Base-by-base conservation (phyloP, 2,329 filamentous ascomycete species). In the Aureobasidium subglaciale region DNA sequence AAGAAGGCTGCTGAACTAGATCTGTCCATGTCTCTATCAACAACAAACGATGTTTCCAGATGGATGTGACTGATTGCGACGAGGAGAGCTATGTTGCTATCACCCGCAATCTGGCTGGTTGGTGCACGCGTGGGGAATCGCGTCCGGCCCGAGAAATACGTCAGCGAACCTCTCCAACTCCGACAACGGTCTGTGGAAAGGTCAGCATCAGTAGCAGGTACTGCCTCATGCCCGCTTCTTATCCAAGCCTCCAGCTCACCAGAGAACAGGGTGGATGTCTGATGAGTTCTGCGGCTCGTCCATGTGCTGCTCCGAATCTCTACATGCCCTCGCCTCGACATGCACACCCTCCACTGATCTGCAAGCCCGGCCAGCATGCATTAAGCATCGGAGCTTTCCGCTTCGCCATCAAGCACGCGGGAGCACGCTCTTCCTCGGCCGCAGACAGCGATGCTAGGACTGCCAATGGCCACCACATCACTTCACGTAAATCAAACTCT, bases 301-400 rank as follows among this genome's bases (percentile, higher is more conserved):
- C 16, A 32, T 46, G 30, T 25, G 29, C 30, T 20, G 16, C 20
- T 35, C 10, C 11, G n/a, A 13, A 15, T 22, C 18, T 35, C 30
- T 10, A 35, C 29, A 24, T 35, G 20, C 30, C 30, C 20, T 20
- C 43, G 16, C 20, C 11, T 25, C 15, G 43, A 7, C 29, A 48
- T 29, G 43, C 43, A 48, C 18, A 45, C 22, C 15, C 43, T 15
- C 43, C 43, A 48, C 29, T n/a, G 43, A 48, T 48, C 43, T 35
- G 25, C 43, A 20, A 35, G 30, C 30, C 29, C 16, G 35, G 29
- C 32, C 4, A 35, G 30, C 9, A 30, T 35, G 27, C 43, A 24
- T 20, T 8, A 16, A 5, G 25, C n/a, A 9, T 34, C 43, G 43
- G 43, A 15, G 29, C 29, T 29, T 35, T 10, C 29, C 43, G 20